Evolutionary conservation across 306 rosid species (phyloP), one percentile per base, ranked within the genome.

Genomic region (Acacia crassicarpa): DNA sequence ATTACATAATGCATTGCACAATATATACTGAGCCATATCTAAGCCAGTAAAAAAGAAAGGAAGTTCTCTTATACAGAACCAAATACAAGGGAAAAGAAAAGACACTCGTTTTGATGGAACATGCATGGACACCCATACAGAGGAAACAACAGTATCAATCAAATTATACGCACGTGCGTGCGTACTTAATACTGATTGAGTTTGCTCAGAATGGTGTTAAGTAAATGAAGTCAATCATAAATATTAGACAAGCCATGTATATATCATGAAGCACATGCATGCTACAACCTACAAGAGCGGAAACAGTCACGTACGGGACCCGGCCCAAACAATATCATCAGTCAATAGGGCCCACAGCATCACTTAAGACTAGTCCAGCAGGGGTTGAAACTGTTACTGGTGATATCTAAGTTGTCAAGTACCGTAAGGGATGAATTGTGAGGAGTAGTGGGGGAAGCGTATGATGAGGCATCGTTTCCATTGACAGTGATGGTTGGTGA

Each of bases 401-500:
- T 46, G 25, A 77, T 61, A 74, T 86, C 80, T 67, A 87, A 72
- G 86, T 85, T 81, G 86, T 78, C 91, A 33, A 80, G 85, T 45
- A n/a, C n/a, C n/a, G 86, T 90, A 69, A 77, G 40, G 6, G 78
- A 77, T 4, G 92, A 74, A 44, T 85, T 89, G 33, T 89, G 89
- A 38, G 89, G 92, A 22, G 84, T 48, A 30, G 84, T 77, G 41
- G 91, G 83, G 41, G 91, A 86, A 6, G 85, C 61, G 35, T 79
- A 92, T 1, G 91, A 76, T 0, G 91, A 74, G 59, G 65, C 83
- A 12, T 90, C 89, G 40, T 93, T 89, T 69, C 89, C 93, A 1
- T 83, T 85, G 72, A 93, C 74, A 16, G 85, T 89, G 76, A 94
- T 78, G 43, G 90, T 85, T 14, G 97, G 96, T 0, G 97, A 88